Conservation (phyloP, 2,329 filamentous ascomycete species). For the Penicillium sp. region DNA sequence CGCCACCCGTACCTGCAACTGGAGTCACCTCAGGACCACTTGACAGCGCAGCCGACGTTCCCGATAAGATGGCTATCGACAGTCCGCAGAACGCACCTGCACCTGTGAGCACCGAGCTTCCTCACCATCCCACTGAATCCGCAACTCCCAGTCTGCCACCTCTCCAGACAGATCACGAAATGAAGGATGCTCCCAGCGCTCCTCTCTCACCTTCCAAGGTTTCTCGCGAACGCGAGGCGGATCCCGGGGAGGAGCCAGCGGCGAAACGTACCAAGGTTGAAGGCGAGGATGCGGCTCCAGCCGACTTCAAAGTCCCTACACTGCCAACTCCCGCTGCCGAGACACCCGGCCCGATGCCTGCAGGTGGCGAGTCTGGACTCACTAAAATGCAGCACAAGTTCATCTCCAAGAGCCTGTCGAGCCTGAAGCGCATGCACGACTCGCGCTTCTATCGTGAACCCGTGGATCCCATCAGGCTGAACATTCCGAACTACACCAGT, state of each 20-base stretch:
- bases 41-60: conserved; percentile 8
- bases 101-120: conserved; percentile 32
- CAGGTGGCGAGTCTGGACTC: conserved; percentile 28
- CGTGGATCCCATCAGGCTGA: conserved; percentile 72
- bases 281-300: conserved; percentile 45
- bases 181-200: conserved; percentile 57
- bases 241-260: conserved; percentile 60
- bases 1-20: neutral
- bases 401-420: conserved; percentile 39
- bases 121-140: conserved; percentile 32
- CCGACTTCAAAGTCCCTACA: conserved; percentile 47
- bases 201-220: conserved; percentile 57
- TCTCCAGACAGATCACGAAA: conserved; percentile 46
- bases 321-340: conserved; percentile 39
- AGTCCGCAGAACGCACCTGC: conserved; percentile 12
- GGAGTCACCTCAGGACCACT: conserved; percentile 6
- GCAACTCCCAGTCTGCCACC: conserved; percentile 15
- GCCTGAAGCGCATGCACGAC: conserved; percentile 78
- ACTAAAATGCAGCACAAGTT: conserved; percentile 46
- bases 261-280: conserved; percentile 81
- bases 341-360: conserved; percentile 9
- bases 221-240: conserved; percentile 74
- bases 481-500: conserved; percentile 70
- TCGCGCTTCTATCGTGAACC: conserved; percentile 73
- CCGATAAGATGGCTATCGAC: conserved; percentile 23